A percentile compares a stretch with the other conserved stretches of the same genome.
Evolutionary conservation across 1,284 basidiomycete species (phyloP).

Genomic region (Papiliotrema nemorosa): DNA sequence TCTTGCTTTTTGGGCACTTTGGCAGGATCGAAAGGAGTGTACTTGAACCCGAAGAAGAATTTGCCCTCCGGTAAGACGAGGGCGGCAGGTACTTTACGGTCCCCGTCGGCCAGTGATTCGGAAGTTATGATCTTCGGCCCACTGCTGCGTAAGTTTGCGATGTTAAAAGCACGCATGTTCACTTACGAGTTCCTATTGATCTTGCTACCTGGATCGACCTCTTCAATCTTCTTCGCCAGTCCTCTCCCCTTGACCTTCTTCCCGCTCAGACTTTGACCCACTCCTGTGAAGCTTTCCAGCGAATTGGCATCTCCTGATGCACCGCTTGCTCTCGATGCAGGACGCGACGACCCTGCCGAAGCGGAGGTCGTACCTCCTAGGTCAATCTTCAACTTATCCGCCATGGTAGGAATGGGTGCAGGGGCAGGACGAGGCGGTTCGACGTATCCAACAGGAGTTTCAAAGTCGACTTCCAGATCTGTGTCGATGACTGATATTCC

Average conservation of each 20-base stretch:
- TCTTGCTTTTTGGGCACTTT: conserved; percentile 44
- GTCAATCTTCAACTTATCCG: conserved; percentile 94
- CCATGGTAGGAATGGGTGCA: conserved; percentile 85
- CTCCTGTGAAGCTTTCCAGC: conserved; percentile 91
- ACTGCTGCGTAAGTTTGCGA: conserved; percentile 51
- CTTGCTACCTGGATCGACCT: conserved; percentile 74
- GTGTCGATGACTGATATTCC: conserved; percentile 93
- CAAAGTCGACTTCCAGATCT: conserved; percentile 71
- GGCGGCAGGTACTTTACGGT: conserved; percentile 79
- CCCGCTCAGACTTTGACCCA: conserved; percentile 80
- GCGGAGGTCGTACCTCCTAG: conserved; percentile 66
- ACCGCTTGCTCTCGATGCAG: conserved; percentile 53
- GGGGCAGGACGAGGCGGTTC: conserved; percentile 85
- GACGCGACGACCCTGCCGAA: conserved; percentile 67
- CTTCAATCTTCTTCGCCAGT: conserved; percentile 74
- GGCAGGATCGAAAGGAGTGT: conserved; percentile 62
- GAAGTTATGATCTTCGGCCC: conserved; percentile 81
- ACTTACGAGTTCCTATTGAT: conserved; percentile 84
- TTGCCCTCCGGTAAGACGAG: conserved; percentile 88
- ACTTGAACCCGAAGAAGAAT: conserved; percentile 88
- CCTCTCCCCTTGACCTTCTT: conserved; percentile 90
- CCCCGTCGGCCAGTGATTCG: conserved; percentile 65
- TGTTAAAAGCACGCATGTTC: background rate
- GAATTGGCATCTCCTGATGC: conserved; percentile 46
- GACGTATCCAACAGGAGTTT: conserved; percentile 62